phyloP scores from a whole-genome alignment of 805 yeast species.

The Suhomyces xylopsoci region DNA sequence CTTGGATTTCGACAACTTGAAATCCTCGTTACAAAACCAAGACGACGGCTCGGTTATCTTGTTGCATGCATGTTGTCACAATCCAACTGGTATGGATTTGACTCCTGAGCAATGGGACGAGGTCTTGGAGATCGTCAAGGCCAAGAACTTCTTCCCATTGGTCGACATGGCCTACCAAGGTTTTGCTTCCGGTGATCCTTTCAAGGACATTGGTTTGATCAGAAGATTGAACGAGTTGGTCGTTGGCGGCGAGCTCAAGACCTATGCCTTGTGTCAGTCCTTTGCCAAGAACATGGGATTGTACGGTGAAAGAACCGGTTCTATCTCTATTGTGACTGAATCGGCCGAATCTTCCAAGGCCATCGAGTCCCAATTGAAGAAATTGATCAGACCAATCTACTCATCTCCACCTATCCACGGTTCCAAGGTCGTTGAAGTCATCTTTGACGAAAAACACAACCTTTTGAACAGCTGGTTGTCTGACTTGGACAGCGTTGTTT shows the following conservation, averaged over 20 bases:
- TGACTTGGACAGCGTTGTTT: conserved; percentile 77
- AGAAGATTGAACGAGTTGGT: conserved; percentile 45
- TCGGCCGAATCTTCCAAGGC: conserved; percentile 48
- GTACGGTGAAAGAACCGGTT: conserved; percentile 66
- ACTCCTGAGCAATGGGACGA: conserved; percentile 74
- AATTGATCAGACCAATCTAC: conserved; percentile 78
- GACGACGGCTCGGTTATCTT: conserved; percentile 63
- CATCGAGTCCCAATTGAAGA: conserved; percentile 78
- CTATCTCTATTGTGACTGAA: conserved; percentile 63
- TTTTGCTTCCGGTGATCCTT: conserved; percentile 80
- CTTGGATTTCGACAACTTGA: conserved; percentile 63
- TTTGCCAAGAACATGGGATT: conserved; percentile 50
- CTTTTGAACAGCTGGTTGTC: conserved; percentile 72
- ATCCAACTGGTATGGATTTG: conserved; percentile 96
- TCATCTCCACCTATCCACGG: conserved; percentile 97
- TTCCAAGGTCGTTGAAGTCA: conserved; percentile 78
- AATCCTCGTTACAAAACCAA: conserved; percentile 53
- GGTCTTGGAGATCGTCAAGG: conserved; percentile 61
- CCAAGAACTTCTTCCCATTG: conserved; percentile 67
- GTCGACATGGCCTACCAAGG: conserved; percentile 97
- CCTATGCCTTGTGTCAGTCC: conserved; percentile 52
- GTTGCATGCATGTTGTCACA: conserved; percentile 94
- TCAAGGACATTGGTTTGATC: conserved; percentile 57
- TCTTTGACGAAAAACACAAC: conserved; percentile 53
- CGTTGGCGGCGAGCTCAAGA: conserved; percentile 48